These are phyloP conservation scores for Erysimum cheiranthoides DNA, from an alignment of 345 rosid genomes.

Conservation along the genomic window DNA sequence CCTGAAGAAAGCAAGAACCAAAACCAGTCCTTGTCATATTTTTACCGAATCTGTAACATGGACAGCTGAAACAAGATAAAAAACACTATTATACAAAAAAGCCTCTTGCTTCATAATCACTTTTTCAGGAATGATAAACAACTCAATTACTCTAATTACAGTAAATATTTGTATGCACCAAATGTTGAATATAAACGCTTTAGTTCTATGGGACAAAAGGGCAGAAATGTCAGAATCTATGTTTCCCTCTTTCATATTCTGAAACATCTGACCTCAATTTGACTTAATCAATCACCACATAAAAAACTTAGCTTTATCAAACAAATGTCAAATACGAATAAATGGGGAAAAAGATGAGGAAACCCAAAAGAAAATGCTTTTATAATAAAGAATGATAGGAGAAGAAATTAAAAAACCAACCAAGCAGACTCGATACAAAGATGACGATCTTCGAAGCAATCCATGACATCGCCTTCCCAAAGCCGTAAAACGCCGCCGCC, in stretches of 20 bases:
- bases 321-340: neutral
- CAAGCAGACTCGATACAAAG: conserved; percentile 79
- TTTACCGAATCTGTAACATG: conserved; percentile 89
- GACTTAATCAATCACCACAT: conserved; percentile 1
- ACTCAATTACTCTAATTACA: conserved; percentile 2
- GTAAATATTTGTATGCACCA: neutral
- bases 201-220: conserved; percentile 3
- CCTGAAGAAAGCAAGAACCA: conserved; percentile 87
- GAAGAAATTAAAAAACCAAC: conserved; percentile 49
- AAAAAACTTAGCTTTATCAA: neutral
- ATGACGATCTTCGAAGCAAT: conserved; percentile 79
- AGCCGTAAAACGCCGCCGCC: conserved; percentile 78
- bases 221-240: neutral
- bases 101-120: conserved; percentile 24
- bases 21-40: conserved; percentile 89
- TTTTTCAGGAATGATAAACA: conserved; percentile 26
- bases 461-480: conserved; percentile 95
- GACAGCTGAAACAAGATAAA: conserved; percentile 66
- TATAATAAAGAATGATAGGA: neutral
- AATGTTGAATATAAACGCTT: neutral
- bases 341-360: neutral
- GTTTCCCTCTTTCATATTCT: neutral
- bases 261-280: neutral
- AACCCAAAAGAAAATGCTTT: conserved; percentile 2
- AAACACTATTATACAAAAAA: conserved; percentile 21